A percentile compares a stretch with the other conserved stretches of the same genome.
Evolutionary conservation across 1,284 basidiomycete species (phyloP).

Genomic region (Malassezia slooffiae): DNA sequence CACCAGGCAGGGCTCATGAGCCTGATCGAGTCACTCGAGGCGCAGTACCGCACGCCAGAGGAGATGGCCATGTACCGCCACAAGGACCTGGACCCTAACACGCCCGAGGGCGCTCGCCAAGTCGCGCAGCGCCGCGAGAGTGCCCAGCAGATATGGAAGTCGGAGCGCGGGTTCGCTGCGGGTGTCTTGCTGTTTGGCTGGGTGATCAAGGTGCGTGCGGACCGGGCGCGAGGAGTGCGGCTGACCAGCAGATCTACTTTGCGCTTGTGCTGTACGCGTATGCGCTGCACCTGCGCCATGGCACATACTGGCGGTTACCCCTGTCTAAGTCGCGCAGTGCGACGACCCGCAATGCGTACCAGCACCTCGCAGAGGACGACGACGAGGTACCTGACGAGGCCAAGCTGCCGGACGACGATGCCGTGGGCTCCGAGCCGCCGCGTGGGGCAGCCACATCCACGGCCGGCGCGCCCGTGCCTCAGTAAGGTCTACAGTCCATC

Average conservation of each 20-base stretch:
- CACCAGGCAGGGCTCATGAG: conserved; percentile 43
- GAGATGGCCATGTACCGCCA: conserved; percentile 36
- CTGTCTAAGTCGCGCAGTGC: conserved; percentile 46
- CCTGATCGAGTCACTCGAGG: conserved; percentile 43
- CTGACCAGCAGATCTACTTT: conserved; percentile 71
- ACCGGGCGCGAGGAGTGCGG: too few species aligned
- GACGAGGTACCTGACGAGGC: conserved; percentile 4
- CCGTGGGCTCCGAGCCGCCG: too few species aligned
- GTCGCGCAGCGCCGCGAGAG: conserved; percentile 42
- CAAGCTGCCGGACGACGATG: not conserved
- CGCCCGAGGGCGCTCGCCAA: conserved; percentile 7
- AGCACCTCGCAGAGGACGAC: conserved; percentile 5
- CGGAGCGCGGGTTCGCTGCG: conserved; percentile 73
- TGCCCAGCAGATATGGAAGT: conserved; percentile 59
- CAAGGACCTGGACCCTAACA: conserved; percentile 29
- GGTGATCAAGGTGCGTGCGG: conserved; percentile 67
- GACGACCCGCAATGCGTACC: conserved; percentile 14
- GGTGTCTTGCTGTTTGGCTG: conserved; percentile 70
- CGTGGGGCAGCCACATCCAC: too few species aligned
- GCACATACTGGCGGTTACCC: conserved; percentile 75
- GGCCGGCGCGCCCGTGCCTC: too few species aligned
- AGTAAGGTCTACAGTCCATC: too few species aligned
- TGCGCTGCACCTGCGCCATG: conserved; percentile 79
- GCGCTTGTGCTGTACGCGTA: conserved; percentile 83
- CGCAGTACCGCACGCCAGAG: conserved; percentile 32